A percentile compares a stretch with the other conserved stretches of the same genome.
Evolutionary conservation across 345 rosid genomes (phyloP).

Genomic region (Crucihimalaya himalaica): DNA sequence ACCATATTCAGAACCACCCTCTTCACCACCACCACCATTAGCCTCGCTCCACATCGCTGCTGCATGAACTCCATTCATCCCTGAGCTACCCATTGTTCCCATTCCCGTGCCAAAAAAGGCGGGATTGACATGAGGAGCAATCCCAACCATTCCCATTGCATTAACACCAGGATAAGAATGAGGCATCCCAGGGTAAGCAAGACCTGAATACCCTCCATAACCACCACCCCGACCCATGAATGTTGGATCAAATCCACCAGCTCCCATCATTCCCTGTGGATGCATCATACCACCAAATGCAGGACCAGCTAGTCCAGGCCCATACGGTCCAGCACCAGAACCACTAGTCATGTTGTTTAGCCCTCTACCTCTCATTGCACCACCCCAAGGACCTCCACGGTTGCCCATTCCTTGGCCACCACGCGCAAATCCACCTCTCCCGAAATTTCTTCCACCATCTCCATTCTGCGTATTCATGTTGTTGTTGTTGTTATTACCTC

Average conservation of each 20-base stretch:
- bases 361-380: conserved; percentile 73
- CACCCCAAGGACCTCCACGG: conserved; percentile 70
- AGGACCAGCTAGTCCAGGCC: conserved; percentile 73
- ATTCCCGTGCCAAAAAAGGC: conserved; percentile 78
- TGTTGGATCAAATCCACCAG: conserved; percentile 82
- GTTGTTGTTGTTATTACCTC: conserved; percentile 44
- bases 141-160: conserved; percentile 78
- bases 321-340: conserved; percentile 64
- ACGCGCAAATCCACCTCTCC: conserved; percentile 78
- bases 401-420: conserved; percentile 65
- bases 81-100: conserved; percentile 69
- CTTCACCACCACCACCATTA: conserved; percentile 82
- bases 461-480: conserved; percentile 67
- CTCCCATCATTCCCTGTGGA: conserved; percentile 79
- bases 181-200: conserved; percentile 76
- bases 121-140: conserved; percentile 91
- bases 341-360: conserved; percentile 63
- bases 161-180: conserved; percentile 76
- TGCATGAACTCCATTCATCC: conserved; percentile 69
- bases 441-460: conserved; percentile 70
- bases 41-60: conserved; percentile 72
- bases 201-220: conserved; percentile 76
- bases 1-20: conserved; percentile 81
- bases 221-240: conserved; percentile 78
- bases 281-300: conserved; percentile 75